Evolutionary conservation across 495 filamentous ascomycete species (phyloP).

Genomic region (Neurospora sp.): DNA sequence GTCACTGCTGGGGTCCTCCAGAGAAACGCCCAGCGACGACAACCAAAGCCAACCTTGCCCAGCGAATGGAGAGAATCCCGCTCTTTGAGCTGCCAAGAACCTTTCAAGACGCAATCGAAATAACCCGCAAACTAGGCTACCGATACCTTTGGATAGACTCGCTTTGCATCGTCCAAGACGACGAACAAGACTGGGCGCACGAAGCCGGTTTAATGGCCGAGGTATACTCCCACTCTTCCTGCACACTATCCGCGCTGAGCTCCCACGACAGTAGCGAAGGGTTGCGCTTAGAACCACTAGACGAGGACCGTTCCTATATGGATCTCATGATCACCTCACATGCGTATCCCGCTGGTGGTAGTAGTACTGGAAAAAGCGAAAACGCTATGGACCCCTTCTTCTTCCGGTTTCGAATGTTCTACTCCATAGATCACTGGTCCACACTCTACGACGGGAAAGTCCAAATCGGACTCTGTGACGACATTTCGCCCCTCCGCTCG

Average conservation of each 20-base stretch:
- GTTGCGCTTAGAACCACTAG: fast-evolving
- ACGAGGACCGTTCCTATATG: background rate
- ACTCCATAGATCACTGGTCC: background rate
- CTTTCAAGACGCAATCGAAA: background rate
- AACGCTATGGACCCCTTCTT: background rate
- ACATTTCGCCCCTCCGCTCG: background rate
- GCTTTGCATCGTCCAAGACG: background rate
- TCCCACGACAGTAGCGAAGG: background rate
- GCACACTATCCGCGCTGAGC: background rate
- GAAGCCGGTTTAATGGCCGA: background rate
- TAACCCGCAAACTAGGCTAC: background rate
- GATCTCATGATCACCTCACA: background rate
- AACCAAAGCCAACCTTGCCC: background rate
- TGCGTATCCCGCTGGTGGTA: background rate
- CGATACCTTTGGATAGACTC: background rate
- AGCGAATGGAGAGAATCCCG: background rate
- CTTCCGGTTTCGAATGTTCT: background rate
- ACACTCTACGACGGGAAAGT: background rate
- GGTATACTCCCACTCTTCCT: background rate
- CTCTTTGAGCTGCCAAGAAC: background rate
- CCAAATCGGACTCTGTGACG: no score
- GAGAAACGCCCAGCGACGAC: background rate
- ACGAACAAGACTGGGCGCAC: background rate
- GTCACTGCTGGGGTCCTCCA: background rate
- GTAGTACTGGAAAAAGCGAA: background rate